phyloP scores from a whole-genome alignment of 768 basidiomycete genomes.

The Lactarius sp. region DNA sequence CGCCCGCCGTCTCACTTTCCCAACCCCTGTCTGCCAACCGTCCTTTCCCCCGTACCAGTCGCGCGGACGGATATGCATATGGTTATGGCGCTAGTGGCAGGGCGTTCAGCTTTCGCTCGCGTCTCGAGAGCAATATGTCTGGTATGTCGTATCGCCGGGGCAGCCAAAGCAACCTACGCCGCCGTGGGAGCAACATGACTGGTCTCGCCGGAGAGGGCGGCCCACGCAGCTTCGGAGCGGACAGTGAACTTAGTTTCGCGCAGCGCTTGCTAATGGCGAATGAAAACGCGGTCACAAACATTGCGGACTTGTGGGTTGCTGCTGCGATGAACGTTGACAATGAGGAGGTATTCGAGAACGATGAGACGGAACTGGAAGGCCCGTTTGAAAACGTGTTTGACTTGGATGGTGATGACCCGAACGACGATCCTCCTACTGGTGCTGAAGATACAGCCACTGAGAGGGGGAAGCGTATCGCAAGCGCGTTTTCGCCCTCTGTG shows the following conservation, averaged over 20 bases:
- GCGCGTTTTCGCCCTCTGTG: background rate
- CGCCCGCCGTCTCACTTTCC: slow-evolving; percentile 37
- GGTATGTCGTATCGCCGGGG: slow-evolving; percentile 40
- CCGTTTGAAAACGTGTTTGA: slow-evolving; percentile 30
- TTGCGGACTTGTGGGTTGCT: slow-evolving; percentile 96
- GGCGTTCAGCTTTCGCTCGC: slow-evolving; percentile 30
- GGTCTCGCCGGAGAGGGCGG: slow-evolving; percentile 34
- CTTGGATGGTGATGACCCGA: slow-evolving; percentile 31
- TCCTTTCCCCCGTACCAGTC: slow-evolving; percentile 47
- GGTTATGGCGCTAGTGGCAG: slow-evolving; percentile 53
- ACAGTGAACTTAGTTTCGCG: slow-evolving; percentile 73
- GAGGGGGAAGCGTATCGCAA: slow-evolving; percentile 7
- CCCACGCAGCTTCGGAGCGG: slow-evolving; percentile 38
- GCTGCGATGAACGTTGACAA: slow-evolving; percentile 94
- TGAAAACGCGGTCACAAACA: slow-evolving; percentile 89
- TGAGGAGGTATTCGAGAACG: slow-evolving; percentile 66
- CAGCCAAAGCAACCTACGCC: slow-evolving; percentile 50
- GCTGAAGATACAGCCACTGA: slow-evolving; percentile 4
- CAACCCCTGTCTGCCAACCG: slow-evolving; percentile 41
- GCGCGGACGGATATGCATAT: slow-evolving; percentile 73
- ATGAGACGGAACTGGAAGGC: slow-evolving; percentile 38
- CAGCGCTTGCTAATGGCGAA: slow-evolving; percentile 88
- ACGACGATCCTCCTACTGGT: slow-evolving; percentile 20
- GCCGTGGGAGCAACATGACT: slow-evolving; percentile 42
- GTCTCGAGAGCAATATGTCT: slow-evolving; percentile 22